Evolutionary conservation across 192 early-diverging fungal genomes (phyloP).

Genomic region (Podila minutissima): DNA sequence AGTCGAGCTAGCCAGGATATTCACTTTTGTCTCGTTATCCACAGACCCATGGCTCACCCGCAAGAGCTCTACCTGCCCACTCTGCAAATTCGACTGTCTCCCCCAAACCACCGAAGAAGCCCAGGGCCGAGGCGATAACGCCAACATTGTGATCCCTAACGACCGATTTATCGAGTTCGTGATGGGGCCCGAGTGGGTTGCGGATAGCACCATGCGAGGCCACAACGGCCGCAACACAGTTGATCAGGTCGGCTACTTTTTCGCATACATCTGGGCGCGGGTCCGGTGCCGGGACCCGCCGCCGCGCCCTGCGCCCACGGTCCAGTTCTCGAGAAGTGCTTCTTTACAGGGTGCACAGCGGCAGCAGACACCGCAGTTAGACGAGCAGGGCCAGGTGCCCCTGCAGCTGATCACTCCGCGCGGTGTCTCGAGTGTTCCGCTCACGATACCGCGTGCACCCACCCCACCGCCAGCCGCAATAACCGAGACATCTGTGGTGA

Average conservation of each 20-base stretch:
- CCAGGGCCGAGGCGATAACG: neutral
- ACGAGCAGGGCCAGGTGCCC: slow-evolving; percentile 42
- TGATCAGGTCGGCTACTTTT: slow-evolving; percentile 15
- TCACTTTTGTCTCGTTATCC: too few species aligned
- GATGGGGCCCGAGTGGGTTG: slow-evolving; percentile 43
- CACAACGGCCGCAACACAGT: slow-evolving; percentile 8
- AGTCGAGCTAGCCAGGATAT: too few species aligned
- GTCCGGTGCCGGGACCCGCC: neutral
- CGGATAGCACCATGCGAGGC: slow-evolving; percentile 12
- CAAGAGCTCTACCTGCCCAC: slow-evolving; percentile 53
- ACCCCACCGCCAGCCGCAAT: neutral
- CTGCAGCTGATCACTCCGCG: slow-evolving; percentile 31
- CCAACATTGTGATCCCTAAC: slow-evolving; percentile 4
- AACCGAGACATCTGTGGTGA: neutral
- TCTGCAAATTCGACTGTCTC: slow-evolving; percentile 53
- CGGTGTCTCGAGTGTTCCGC: slow-evolving; percentile 19
- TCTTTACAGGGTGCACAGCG: neutral
- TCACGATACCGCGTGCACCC: neutral
- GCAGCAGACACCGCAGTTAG: slow-evolving; percentile 8
- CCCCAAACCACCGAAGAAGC: neutral
- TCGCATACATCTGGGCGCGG: neutral
- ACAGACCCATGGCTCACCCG: slow-evolving; percentile 54
- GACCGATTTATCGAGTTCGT: slow-evolving; percentile 46
- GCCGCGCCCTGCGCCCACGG: slow-evolving; percentile 1
- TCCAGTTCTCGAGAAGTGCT: neutral